Percentiles rank a stretch among this genome's conserved stretches.
Conservation (phyloP, 345 rosid genomes). For the Eucalyptus erythrocorys region DNA sequence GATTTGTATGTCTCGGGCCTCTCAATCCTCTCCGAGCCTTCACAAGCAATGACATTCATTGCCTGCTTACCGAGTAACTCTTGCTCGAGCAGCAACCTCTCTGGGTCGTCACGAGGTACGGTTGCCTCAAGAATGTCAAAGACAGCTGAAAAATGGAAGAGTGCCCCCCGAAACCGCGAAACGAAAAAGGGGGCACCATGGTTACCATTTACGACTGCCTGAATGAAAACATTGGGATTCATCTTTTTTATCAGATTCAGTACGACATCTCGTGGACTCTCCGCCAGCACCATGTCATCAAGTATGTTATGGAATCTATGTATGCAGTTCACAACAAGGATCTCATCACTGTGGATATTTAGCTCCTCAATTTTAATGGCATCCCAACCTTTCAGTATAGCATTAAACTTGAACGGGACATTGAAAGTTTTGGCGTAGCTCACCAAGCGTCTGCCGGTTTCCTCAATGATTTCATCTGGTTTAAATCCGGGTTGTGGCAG, state of each 20-base stretch:
- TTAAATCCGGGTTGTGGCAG: conserved; percentile 43
- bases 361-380: conserved; percentile 36
- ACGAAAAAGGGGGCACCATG: conserved; percentile 41
- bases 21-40: conserved; percentile 43
- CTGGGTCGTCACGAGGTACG: conserved; percentile 25
- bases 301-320: conserved; percentile 28
- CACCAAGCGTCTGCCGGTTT: conserved; percentile 31
- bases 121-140: conserved; percentile 44
- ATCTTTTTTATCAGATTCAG: conserved; percentile 30
- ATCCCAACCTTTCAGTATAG: conserved; percentile 50
- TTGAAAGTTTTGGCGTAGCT: conserved; percentile 25
- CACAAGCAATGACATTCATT: conserved; percentile 53
- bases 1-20: conserved; percentile 43
- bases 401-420: conserved; percentile 43
- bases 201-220: conserved; percentile 27
- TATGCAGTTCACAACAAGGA: conserved; percentile 25
- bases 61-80: conserved; percentile 23
- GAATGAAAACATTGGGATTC: conserved; percentile 27
- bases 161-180: conserved; percentile 43
- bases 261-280: conserved; percentile 35
- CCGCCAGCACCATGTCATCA: conserved; percentile 27
- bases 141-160: conserved; percentile 41
- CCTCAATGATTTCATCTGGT: conserved; percentile 40
- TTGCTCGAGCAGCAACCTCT: conserved; percentile 32
- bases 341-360: conserved; percentile 20